phyloP scores from a whole-genome alignment of 1,284 basidiomycete species.

The Cryptococcus sp. region DNA sequence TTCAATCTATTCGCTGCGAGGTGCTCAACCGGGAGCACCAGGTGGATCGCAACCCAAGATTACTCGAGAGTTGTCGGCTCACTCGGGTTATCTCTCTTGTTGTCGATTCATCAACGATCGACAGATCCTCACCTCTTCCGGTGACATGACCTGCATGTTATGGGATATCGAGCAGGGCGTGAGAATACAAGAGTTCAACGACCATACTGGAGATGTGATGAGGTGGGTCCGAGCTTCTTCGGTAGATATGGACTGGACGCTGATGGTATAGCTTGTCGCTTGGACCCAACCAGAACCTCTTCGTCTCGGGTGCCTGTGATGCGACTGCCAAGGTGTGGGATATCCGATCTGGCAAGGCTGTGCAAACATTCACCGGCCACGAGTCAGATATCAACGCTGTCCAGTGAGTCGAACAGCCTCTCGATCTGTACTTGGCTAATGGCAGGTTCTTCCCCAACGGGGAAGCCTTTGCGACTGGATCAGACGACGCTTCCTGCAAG shows the following conservation, averaged over 20 bases:
- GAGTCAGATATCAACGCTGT: slow-evolving; percentile 99
- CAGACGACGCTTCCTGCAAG: slow-evolving; percentile 96
- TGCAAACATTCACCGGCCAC: slow-evolving; percentile 97
- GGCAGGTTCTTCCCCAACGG: slow-evolving; percentile 96
- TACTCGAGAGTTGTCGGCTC: slow-evolving; percentile 82
- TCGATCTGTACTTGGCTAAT: neutral
- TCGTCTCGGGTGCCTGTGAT: slow-evolving; percentile 97
- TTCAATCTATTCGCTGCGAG: slow-evolving; percentile 83
- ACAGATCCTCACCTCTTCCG: slow-evolving; percentile 94
- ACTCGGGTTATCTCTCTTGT: slow-evolving; percentile 95
- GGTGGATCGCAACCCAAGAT: slow-evolving; percentile 50
- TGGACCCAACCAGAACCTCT: slow-evolving; percentile 88
- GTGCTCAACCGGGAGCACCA: slow-evolving; percentile 34
- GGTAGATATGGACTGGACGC: slow-evolving; percentile 2
- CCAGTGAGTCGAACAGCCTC: too few relatives aligned
- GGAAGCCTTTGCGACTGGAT: slow-evolving; percentile 96
- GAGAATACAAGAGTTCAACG: slow-evolving; percentile 91
- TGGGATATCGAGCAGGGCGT: slow-evolving; percentile 99
- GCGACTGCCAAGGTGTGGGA: slow-evolving; percentile 99
- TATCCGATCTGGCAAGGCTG: slow-evolving; percentile 90
- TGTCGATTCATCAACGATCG: slow-evolving; percentile 98
- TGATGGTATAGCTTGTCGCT: slow-evolving; percentile 71
- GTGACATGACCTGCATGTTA: slow-evolving; percentile 99
- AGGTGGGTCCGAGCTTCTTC: slow-evolving; percentile 56
- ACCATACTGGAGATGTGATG: slow-evolving; percentile 99